A percentile compares a stretch with the other conserved stretches of the same genome.
Evolutionary conservation across 1,284 basidiomycete species (phyloP).

Genomic region (Veloporphyrellus conicus): DNA sequence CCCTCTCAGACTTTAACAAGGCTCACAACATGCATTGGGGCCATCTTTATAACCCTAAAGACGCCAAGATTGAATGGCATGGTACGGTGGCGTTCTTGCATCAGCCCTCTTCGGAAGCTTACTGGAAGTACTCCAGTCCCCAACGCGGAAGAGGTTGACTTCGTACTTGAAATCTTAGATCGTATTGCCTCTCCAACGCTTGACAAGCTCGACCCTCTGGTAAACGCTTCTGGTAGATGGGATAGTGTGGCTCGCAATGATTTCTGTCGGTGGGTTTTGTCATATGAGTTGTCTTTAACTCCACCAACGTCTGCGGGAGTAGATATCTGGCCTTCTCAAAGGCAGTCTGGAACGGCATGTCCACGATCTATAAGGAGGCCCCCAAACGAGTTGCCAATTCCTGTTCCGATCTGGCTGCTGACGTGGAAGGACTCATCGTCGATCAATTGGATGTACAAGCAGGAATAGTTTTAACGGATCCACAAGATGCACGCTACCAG

Average conservation of each 20-base stretch:
- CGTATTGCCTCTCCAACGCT: slow-evolving; percentile 65
- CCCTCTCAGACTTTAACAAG: slow-evolving; percentile 58
- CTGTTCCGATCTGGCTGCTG: slow-evolving; percentile 57
- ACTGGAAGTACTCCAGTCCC: slow-evolving; percentile 51
- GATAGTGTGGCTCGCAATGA: slow-evolving; percentile 82
- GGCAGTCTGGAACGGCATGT: slow-evolving; percentile 69
- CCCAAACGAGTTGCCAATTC: slow-evolving; percentile 52
- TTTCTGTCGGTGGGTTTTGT: slow-evolving; percentile 73
- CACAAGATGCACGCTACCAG: slow-evolving; percentile 73
- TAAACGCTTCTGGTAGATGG: slow-evolving; percentile 56
- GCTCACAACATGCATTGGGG: slow-evolving; percentile 84
- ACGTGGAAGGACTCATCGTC: slow-evolving; percentile 65
- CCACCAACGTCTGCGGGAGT: slow-evolving; percentile 7
- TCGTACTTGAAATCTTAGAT: slow-evolving; percentile 59
- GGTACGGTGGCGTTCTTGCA: slow-evolving; percentile 40
- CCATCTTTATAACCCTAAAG: slow-evolving; percentile 71
- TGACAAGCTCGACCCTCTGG: slow-evolving; percentile 63
- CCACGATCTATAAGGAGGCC: slow-evolving; percentile 63
- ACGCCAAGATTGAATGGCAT: slow-evolving; percentile 89
- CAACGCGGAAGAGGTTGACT: slow-evolving; percentile 69
- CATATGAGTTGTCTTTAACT: background rate
- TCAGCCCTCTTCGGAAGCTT: background rate
- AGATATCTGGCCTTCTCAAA: slow-evolving; percentile 64
- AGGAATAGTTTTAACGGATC: slow-evolving; percentile 76
- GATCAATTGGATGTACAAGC: slow-evolving; percentile 60